Evolutionary conservation across 306 rosid species (phyloP).

Genomic region (Prinsepia uniflora): DNA sequence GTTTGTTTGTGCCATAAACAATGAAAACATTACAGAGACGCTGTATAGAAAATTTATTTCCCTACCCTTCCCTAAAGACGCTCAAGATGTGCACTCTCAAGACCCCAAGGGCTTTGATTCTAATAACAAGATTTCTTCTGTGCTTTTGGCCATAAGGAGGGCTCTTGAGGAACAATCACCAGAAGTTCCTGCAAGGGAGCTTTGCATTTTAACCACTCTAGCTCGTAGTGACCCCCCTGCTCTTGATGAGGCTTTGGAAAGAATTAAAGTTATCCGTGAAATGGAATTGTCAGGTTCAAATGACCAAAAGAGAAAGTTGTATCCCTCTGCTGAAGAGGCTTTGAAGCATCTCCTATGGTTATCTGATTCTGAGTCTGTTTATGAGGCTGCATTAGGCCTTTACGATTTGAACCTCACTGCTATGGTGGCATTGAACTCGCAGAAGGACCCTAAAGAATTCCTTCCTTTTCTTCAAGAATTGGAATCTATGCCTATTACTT

Average conservation of each 20-base stretch:
- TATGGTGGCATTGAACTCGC: conserved; percentile 94
- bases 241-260: conserved; percentile 90
- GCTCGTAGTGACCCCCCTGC: conserved; percentile 94
- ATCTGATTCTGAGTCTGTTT: conserved; percentile 83
- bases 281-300: conserved; percentile 67
- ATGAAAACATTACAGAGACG: conserved; percentile 58
- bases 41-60: conserved; percentile 56
- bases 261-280: conserved; percentile 77
- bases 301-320: conserved; percentile 44
- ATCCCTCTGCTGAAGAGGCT: conserved; percentile 93
- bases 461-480: conserved; percentile 86
- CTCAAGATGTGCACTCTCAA: conserved; percentile 37
- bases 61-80: conserved; percentile 36
- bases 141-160: conserved; percentile 70
- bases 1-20: conserved; percentile 88
- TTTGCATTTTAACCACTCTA: conserved; percentile 88
- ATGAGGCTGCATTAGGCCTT: conserved; percentile 90
- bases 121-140: conserved; percentile 66
- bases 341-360: conserved; percentile 94
- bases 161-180: conserved; percentile 71
- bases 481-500: conserved; percentile 56
- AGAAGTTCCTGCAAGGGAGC: conserved; percentile 85
- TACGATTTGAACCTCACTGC: conserved; percentile 94
- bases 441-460: conserved; percentile 93
- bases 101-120: conserved; percentile 31